Conservation (phyloP, 306 rosid species). For the Fragaria vesca region DNA sequence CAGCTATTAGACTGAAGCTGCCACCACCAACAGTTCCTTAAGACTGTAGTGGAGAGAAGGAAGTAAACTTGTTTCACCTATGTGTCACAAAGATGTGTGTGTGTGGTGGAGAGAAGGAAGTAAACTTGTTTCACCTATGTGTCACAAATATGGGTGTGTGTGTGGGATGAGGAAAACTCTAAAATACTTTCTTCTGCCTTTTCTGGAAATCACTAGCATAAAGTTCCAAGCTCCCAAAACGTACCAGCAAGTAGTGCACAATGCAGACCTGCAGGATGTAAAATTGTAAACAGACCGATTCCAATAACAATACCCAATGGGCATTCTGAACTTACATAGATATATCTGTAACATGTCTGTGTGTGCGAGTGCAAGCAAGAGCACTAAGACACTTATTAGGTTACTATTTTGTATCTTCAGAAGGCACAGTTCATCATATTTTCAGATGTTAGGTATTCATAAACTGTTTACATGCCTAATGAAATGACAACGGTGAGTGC, state of each 20-base stretch:
- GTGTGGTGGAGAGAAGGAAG: not conserved
- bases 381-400: not conserved
- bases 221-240: conserved; percentile 22
- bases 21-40: conserved; percentile 11
- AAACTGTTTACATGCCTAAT: not conserved
- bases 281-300: conserved; percentile 21
- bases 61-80: too few relatives aligned
- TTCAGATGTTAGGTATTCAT: not conserved
- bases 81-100: not conserved
- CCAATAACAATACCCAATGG: conserved; percentile 23
- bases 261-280: conserved; percentile 70
- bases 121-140: too few relatives aligned
- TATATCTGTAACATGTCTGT: not conserved
- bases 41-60: not conserved
- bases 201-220: not conserved
- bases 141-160: not conserved
- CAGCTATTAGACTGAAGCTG: not conserved
- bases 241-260: conserved; percentile 94
- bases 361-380: not conserved
- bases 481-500: not conserved
- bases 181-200: not conserved
- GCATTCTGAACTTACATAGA: conserved; percentile 22
- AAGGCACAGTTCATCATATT: not conserved
- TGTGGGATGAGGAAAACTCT: conserved; percentile 7
- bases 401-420: not conserved